These are phyloP conservation scores for Macaranga tanarius DNA, from an alignment of 441 rosid genomes.

Conservation along the genomic window DNA sequence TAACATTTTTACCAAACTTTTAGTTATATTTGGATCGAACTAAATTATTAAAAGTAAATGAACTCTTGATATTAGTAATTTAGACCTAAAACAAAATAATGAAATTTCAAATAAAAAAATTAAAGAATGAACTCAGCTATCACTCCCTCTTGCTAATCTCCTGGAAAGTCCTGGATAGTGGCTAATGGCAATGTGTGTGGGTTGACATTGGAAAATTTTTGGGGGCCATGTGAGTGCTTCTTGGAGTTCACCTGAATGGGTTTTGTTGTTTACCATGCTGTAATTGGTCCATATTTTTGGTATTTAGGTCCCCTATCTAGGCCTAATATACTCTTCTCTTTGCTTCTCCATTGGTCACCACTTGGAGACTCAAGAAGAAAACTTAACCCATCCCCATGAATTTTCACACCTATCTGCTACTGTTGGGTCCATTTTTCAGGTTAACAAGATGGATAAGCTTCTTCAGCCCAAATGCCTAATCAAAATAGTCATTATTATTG, in stretches of 20 bases:
- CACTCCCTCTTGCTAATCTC: no score
- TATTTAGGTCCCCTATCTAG: constrained; percentile 21
- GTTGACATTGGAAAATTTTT: no score
- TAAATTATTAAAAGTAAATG: no score
- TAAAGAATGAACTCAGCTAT: no score
- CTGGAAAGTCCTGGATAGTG: no score
- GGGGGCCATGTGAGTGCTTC: constrained; percentile 2
- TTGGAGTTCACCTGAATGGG: constrained; percentile 16
- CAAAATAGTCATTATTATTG: background rate
- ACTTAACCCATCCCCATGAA: constrained; percentile 1
- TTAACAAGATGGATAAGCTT: background rate
- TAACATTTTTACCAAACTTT: no score
- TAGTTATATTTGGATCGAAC: no score
- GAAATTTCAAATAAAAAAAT: no score
- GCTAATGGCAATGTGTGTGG: no score
- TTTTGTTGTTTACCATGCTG: constrained; percentile 9
- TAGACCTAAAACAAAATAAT: no score
- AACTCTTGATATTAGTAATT: no score
- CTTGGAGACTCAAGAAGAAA: background rate
- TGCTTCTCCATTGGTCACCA: background rate
- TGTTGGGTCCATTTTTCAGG: constrained; percentile 37
- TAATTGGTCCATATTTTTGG: constrained; percentile 29
- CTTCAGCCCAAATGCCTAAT: background rate
- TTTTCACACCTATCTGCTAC: constrained; percentile 8
- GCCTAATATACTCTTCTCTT: background rate